phyloP scores from a whole-genome alignment of 768 basidiomycete genomes.

The Scleroderma bovista region DNA sequence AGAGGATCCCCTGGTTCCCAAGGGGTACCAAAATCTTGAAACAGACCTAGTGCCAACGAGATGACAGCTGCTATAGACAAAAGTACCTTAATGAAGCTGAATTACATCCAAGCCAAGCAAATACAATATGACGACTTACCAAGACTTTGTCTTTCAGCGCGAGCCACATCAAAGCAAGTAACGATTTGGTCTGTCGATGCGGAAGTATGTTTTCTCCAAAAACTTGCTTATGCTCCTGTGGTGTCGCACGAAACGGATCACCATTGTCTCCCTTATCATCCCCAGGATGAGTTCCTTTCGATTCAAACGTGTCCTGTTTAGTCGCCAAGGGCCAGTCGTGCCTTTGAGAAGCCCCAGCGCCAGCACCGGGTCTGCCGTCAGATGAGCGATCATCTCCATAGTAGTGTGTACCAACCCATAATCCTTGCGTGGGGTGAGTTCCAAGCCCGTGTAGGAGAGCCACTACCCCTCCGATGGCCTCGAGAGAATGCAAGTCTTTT shows the following conservation, averaged over 20 bases:
- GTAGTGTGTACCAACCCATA: conserved; percentile 10
- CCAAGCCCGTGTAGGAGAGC: conserved; percentile 72
- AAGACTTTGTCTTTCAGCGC: conserved; percentile 89
- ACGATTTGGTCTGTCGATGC: conserved; percentile 56
- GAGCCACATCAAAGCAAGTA: conserved; percentile 77
- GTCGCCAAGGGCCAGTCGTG: conserved; percentile 18
- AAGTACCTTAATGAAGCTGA: conserved; percentile 51
- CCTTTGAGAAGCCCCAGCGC: conserved; percentile 27
- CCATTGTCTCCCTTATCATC: background rate
- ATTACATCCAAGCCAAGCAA: conserved; percentile 5
- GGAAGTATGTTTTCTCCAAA: conserved; percentile 79
- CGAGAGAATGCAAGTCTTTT: conserved; percentile 66
- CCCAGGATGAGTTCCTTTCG: background rate
- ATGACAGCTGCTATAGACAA: conserved; percentile 89
- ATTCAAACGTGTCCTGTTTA: conserved; percentile 22
- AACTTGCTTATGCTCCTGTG: conserved; percentile 58
- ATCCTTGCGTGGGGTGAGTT: conserved; percentile 50
- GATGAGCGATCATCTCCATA: background rate
- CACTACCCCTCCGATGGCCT: conserved; percentile 62
- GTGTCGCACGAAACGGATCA: conserved; percentile 31
- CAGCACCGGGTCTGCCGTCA: conserved; percentile 21
- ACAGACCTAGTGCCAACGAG: conserved; percentile 89
- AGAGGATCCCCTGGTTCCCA: conserved; percentile 56
- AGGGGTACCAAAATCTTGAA: conserved; percentile 83
- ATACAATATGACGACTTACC: conserved; percentile 39